A percentile compares a stretch with the other conserved stretches of the same genome.
phyloP scores from a whole-genome alignment of 345 rosid genomes.

The Toxicodendron radicans region DNA sequence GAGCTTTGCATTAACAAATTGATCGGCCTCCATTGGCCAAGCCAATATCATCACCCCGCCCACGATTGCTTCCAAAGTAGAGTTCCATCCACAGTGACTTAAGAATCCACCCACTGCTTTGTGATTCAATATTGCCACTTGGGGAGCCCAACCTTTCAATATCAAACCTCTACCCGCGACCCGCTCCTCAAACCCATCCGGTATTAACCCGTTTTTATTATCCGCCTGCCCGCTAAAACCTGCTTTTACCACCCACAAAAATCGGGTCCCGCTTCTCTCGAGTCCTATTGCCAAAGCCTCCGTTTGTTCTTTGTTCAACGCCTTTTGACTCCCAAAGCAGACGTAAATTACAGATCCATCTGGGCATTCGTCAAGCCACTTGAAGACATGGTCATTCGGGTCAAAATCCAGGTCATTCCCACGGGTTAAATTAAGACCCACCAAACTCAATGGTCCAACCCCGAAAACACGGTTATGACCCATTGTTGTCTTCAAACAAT shows the following conservation, averaged over 20 bases:
- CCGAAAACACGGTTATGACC: constrained; percentile 53
- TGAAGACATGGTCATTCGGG: constrained; percentile 14
- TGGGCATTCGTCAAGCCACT: constrained; percentile 55
- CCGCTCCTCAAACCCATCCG: constrained; percentile 50
- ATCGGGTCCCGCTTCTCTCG: constrained; percentile 48
- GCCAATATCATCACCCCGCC: constrained; percentile 49
- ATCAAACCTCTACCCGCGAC: constrained; percentile 41
- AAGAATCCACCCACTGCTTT: constrained; percentile 57
- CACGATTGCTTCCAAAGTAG: constrained; percentile 56
- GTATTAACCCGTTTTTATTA: constrained; percentile 28
- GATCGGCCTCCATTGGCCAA: constrained; percentile 84
- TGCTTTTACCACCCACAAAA: constrained; percentile 60
- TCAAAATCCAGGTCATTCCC: background rate
- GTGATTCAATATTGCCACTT: constrained; percentile 51
- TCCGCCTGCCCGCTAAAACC: constrained; percentile 23
- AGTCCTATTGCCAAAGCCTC: constrained; percentile 50
- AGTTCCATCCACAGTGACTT: constrained; percentile 84
- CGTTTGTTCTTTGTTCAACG: constrained; percentile 43
- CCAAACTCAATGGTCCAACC: constrained; percentile 53
- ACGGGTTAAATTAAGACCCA: constrained; percentile 28
- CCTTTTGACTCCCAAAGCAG: constrained; percentile 66
- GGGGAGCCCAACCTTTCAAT: constrained; percentile 61
- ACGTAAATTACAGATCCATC: constrained; percentile 57
- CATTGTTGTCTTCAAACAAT: constrained; percentile 31
- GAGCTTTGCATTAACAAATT: constrained; percentile 48